phyloP scores from a whole-genome alignment of 164 flowering plant genomes.

The Vitis cinerea region DNA sequence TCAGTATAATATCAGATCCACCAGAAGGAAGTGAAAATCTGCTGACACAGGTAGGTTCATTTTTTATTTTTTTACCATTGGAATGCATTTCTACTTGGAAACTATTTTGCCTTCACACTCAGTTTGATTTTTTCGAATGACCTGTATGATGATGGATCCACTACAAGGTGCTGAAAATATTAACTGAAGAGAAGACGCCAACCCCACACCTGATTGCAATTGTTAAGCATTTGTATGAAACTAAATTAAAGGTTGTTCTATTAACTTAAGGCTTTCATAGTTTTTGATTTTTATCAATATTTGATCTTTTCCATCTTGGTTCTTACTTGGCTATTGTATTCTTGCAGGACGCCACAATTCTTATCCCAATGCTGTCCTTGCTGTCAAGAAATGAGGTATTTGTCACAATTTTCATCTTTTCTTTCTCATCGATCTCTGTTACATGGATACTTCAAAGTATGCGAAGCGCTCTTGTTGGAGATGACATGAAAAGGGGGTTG shows the following conservation, averaged over 20 bases:
- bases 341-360: constrained; percentile 89
- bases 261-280: constrained; percentile 1
- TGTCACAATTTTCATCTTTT: not conserved
- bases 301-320: constrained; percentile 5
- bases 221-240: constrained; percentile 88
- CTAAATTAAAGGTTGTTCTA: constrained; percentile 74
- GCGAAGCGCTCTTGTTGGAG: no score
- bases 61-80: not conserved
- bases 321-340: constrained; percentile 16
- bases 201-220: constrained; percentile 73
- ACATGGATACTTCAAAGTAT: not conserved
- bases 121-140: constrained; percentile 17
- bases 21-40: constrained; percentile 95
- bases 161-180: constrained; percentile 70
- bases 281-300: not conserved
- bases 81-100: not conserved
- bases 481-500: no score
- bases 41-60: constrained; percentile 60
- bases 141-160: no score
- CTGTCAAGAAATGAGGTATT: constrained; percentile 88
- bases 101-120: constrained; percentile 2
- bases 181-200: constrained; percentile 77
- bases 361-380: constrained; percentile 85
- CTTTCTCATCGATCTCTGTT: not conserved
- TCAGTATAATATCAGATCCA: constrained; percentile 85